Evolutionary conservation across 1,139 yeast genomes (phyloP), one percentile per base, ranked within the genome.

Genomic region (Kluyveromyces sp.): DNA sequence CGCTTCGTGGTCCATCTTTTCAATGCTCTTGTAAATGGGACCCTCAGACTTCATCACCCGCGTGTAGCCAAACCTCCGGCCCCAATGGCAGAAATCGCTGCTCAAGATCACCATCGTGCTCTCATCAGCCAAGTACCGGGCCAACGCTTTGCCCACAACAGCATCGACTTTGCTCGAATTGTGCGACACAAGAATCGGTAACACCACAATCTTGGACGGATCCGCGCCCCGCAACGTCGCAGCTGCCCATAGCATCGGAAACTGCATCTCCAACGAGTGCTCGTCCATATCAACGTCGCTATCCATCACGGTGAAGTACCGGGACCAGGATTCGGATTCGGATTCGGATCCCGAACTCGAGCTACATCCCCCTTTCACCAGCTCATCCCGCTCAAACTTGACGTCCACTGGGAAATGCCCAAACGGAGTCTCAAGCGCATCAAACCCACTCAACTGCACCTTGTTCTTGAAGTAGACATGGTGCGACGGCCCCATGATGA

Each of bases 71-170:
- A 89, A 88, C 41, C 95, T 68, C 3, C 74, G 59, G 1, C 97
- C 97, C 98, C 98, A 92, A 61, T 92, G 98, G 61, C 97, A 90
- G 60, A 92, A 94, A 67, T 92, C 99, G 1, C 95, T 79, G 58
- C 95, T 85, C 4, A 92, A 73, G 28, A 87, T 78, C 65, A 92
- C 85, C 30, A 54, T 42, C 1, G 81, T 83, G 34, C 67, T 66
- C 27, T 74, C 73, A 55, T 83, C 77, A 3, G 63, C 64, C 47
- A 88, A 61, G 55, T 74, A 85, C 1, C 82, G 80, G 8, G 67
- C 64, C 45, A 92, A 68, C 0, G 70, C 56, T 1, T 61, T 56
- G 0, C 83, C 82, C 25, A 85, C 60, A 26, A 67, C 64, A 10
- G 61, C 58, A 46, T 78, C 79, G 41, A 75, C 68, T 1, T 53